Base-by-base conservation (phyloP, 805 yeast genomes). In the Candida xyloterini region DNA sequence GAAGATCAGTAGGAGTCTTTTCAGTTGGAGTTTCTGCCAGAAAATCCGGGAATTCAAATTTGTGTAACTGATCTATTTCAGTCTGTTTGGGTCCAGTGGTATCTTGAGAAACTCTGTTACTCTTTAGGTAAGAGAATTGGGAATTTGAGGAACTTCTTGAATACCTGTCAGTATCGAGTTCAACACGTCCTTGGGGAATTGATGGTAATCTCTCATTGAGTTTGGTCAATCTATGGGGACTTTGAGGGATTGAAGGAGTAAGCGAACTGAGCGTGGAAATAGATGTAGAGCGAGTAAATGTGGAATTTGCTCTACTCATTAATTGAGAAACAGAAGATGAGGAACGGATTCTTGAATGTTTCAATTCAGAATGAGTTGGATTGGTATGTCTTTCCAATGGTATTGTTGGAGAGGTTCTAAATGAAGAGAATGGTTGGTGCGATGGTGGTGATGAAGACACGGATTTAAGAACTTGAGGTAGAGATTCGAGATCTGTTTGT, bases 281-380 rank as follows among this genome's bases (percentile, higher is more conserved):
- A 4, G 63, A 57, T 10, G 56, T 53, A 5, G 59, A 43, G 44
- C 63, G 52, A 8, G 65, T 58, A 42, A 59, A 60, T 11, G 55
- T 47, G 6, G 60, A 55, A 35, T 46, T 51, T 5, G 57, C 42
- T 34, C 55, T 44, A 42, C 52, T 48, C 27, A 48, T 33, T 5
- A 49, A 42, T 32, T 48, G 47, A n/a, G 55, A 42, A n/a, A 40
- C 26, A 2, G 57, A 48, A 7, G 56, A 43, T 15, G 40, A 32
- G 9, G 55, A 44, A 18, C 42, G 38, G 1, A 47, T 40, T 38
- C 55, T 49, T 6, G 42, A 23, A 30, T 45, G 52, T 28, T 31
- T 47, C 27, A 33, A 16, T 10, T 40, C 21, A 7, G 28, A 29
- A 7, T 26, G 24, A 14, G n/a, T 15, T 5, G 28, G 9, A 4